phyloP scores from a whole-genome alignment of 2,329 filamentous ascomycete genomes.

The Talaromyces albobiverticillius region DNA sequence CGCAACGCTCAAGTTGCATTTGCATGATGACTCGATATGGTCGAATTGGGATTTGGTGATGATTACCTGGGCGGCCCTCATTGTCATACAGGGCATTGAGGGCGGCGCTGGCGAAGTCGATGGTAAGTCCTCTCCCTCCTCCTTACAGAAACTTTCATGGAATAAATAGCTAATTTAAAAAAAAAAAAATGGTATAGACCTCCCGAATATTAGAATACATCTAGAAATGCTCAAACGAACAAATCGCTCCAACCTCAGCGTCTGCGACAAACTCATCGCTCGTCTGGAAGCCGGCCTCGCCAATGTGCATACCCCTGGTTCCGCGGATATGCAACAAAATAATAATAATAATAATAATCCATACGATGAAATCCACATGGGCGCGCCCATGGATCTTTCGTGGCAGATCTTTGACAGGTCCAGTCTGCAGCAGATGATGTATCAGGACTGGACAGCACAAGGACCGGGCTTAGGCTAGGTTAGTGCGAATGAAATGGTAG shows the following conservation, averaged over 20 bases:
- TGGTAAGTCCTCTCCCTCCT: neutral
- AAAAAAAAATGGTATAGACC: neutral
- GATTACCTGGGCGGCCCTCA: conserved; percentile 16
- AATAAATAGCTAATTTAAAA: no score
- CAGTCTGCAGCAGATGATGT: conserved; percentile 15
- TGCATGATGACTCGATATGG: conserved; percentile 14
- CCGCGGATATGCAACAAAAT: conserved; percentile 11
- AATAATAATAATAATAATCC: no score
- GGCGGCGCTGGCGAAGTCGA: conserved; percentile 13
- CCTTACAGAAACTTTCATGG: neutral
- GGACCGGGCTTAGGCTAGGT: neutral
- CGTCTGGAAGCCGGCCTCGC: conserved; percentile 11
- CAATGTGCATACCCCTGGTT: conserved; percentile 10
- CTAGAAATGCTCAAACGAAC: conserved; percentile 13
- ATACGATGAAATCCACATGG: conserved; percentile 5
- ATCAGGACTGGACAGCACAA: conserved; percentile 9
- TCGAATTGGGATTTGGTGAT: conserved; percentile 13
- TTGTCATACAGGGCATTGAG: conserved; percentile 14
- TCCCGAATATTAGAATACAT: conserved; percentile 15
- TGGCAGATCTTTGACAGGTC: conserved; percentile 15
- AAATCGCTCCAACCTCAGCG: conserved; percentile 11
- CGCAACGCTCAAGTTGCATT: conserved; percentile 15
- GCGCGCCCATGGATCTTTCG: conserved; percentile 10
- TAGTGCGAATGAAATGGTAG: conserved; percentile 8
- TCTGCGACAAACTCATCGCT: conserved; percentile 12